A percentile compares a stretch with the other conserved stretches of the same genome.
phyloP scores from a whole-genome alignment of 768 basidiomycete genomes.

The Suillus clintonianus region DNA sequence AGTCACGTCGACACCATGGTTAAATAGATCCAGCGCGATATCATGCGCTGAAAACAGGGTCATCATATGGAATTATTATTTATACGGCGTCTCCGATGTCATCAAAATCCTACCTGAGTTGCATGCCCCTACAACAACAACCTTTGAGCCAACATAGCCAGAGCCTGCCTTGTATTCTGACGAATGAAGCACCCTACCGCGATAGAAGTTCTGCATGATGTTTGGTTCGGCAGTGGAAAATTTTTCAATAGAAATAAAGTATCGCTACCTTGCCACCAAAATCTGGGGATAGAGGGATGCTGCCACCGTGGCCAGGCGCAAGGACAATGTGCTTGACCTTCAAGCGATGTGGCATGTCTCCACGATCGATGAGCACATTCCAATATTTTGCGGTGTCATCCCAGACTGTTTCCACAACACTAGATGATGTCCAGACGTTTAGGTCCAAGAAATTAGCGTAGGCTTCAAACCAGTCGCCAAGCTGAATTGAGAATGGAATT shows the following conservation, averaged over 20 bases:
- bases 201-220: constrained; percentile 45
- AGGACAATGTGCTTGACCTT: constrained; percentile 54
- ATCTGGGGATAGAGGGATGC: constrained; percentile 46
- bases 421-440: constrained; percentile 59
- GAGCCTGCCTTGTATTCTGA: constrained; percentile 44
- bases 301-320: constrained; percentile 55
- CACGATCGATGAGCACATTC: constrained; percentile 40
- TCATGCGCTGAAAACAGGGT: constrained; percentile 32
- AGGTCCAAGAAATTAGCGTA: constrained; percentile 61
- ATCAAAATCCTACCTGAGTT: constrained; percentile 48
- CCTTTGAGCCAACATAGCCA: constrained; percentile 60
- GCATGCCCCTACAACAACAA: constrained; percentile 62
- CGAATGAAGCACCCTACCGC: constrained; percentile 57
- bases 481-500: constrained; percentile 27
- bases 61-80: neutral
- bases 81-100: neutral
- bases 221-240: neutral
- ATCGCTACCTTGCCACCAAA: constrained; percentile 42
- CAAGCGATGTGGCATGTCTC: constrained; percentile 32
- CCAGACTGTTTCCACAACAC: constrained; percentile 35
- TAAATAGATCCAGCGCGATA: constrained; percentile 36
- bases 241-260: neutral
- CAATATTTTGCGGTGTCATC: constrained; percentile 40
- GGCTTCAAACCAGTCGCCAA: constrained; percentile 64
- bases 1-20: constrained; percentile 29